Percentiles rank a stretch among this genome's conserved stretches.
Evolutionary conservation across 192 early-diverging fungal species (phyloP).

Genomic region (Haplosporangium gracile): DNA sequence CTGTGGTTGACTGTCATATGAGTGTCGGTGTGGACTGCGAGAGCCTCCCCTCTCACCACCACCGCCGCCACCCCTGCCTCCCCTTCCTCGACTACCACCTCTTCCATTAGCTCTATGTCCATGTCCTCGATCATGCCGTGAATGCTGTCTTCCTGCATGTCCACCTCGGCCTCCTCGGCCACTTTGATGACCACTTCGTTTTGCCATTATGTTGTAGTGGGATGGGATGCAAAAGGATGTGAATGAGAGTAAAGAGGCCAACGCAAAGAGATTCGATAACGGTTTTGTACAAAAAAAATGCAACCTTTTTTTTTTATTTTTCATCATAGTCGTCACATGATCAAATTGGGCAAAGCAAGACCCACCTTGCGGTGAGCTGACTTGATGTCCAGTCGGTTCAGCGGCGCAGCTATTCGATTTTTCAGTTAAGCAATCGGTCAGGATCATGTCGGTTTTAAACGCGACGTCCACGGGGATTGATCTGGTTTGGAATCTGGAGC

Average conservation of each 20-base stretch:
- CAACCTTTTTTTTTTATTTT: background rate
- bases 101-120: slow-evolving; percentile 11
- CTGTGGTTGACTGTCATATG: background rate
- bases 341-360: slow-evolving; percentile 6
- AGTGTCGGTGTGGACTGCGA: background rate
- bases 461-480: slow-evolving; percentile 70
- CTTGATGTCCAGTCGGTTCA: background rate
- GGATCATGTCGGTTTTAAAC: background rate
- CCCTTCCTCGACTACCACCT: background rate
- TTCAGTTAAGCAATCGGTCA: background rate
- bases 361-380: background rate
- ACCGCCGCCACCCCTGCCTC: slow-evolving; percentile 18
- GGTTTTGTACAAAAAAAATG: background rate
- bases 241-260: background rate
- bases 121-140: slow-evolving; percentile 5
- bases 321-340: background rate
- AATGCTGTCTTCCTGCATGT: slow-evolving; percentile 1
- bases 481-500: slow-evolving; percentile 77
- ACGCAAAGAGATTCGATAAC: background rate
- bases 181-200: background rate
- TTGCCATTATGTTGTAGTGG: background rate
- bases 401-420: background rate
- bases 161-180: slow-evolving; percentile 11
- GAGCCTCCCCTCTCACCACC: background rate
- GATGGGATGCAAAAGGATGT: background rate